Evolutionary conservation across 495 filamentous ascomycete genomes (phyloP), one percentile per base, ranked within the genome.

Genomic region (Hypoxylon rickii): DNA sequence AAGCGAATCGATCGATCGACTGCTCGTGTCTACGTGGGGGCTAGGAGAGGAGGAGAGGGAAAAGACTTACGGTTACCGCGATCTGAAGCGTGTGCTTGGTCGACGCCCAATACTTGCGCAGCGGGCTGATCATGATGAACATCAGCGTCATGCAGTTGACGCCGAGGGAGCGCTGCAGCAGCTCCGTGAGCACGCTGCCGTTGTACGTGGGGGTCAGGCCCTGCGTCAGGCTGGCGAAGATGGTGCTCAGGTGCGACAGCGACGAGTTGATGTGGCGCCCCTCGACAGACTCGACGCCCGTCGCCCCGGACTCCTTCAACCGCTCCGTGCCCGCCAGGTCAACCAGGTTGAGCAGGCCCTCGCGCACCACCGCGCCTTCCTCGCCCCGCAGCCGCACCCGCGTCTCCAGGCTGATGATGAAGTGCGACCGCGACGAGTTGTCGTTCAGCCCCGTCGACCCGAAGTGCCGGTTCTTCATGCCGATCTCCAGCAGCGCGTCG

Each of bases 101-200:
- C 75, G 96, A 91, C 36, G 81, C 82, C 41, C 96, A 75, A 75
- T 97, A 89, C 1, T 85, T 87, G 76, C 89, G 84, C 47, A 96
- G 71, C 19, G 91, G 93, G 69, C 86, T 92, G 62, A 95, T 87
- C 90, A 96, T 97, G 72, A 97, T 88, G 63, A 98, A 94, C 94
- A 97, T 98, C 58, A 97, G 86, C 12, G 93, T 97, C 77, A 96
- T 96, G 54, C 87, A 90, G 71, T 96, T 95, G 12, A 90, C 90
- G 22, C 92, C 89, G 0, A 97, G 82, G 3, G 91, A 96, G 58
- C 89, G 95, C 83, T 96, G 91, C 17, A 97, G 81, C 24, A 97
- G 82, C 58, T 96, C 94, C 4, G 93, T 97, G 53, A 97, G 82
- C 84, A 96, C 94, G 67, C 86, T 92, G 72, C 96, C 96, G 21